Evolutionary conservation across 139 green algal species (phyloP), one percentile per base, ranked within the genome.

Genomic region (Ettlia oleoabundans): DNA sequence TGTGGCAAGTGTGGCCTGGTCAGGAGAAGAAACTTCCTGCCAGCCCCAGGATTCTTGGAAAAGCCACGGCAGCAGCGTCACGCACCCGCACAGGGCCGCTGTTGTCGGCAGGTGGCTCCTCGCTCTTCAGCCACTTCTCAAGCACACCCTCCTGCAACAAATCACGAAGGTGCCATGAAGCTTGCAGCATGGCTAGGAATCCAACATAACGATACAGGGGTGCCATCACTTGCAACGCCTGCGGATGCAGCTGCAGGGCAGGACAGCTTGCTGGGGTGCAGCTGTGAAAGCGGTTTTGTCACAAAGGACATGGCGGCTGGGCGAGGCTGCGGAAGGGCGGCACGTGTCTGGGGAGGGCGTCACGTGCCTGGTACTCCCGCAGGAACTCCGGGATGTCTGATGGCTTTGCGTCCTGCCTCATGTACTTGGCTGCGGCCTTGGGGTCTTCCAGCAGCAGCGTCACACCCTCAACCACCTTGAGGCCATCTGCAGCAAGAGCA

Each of bases 41-140:
- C n/a, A n/a, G n/a, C n/a, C n/a, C n/a, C n/a, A n/a, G n/a, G n/a
- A n/a, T n/a, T n/a, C n/a, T n/a, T n/a, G n/a, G n/a, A n/a, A n/a
- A n/a, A n/a, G n/a, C n/a, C n/a, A n/a, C n/a, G n/a, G n/a, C n/a
- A n/a, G n/a, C n/a, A n/a, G n/a, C n/a, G n/a, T n/a, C n/a, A n/a
- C n/a, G 47, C 26, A 89, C 68, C 65, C 72, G 83, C 8, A 92
- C 86, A 7, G 86, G 88, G 18, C 78, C 88, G 53, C 72, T 58
- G 71, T 89, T 91, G 37, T 84, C 40, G n/a, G 67, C 76, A 6
- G 86, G 86, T 21, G 72, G 41, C 53, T 82, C 64, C 84, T 92
- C 88, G 24, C 47, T 81, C 88, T 92, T 91, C 47, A 91, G 66
- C 38, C 55, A 43, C 82, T 58, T 68, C 32, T 85, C 65, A 77